Evolutionary conservation across 2,329 filamentous ascomycete genomes (phyloP), one percentile per base, ranked within the genome.

Genomic region (Aschersonia sp.): DNA sequence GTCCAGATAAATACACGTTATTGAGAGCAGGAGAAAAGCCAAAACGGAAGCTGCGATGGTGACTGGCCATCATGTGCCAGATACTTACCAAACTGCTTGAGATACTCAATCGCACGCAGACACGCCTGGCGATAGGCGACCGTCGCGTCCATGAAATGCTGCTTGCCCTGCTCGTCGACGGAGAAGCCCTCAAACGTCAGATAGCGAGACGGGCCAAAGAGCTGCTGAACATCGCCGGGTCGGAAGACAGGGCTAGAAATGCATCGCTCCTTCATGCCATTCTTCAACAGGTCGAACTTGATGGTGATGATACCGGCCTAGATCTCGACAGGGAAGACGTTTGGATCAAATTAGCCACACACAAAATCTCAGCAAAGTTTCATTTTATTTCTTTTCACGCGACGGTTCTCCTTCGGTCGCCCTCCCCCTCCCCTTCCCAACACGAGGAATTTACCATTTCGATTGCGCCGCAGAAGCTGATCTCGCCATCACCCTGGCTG

Each of bases 231-330:
- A 0, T 87, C 87, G 0, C 88, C 88, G 0, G 87, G 87, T 35
- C 87, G 74, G 67, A 89, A 95, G 46, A 95, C 84, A 0, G 88
- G 88, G 6, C 77, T 83, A 63, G 87, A 89, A 66, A 94, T 81
- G 0, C 74, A 82, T 46, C 94, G 66, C 35, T 87, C 75, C 43
- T 71, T 72, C 59, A 94, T 74, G 22, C 88, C 89, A 53, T 79
- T 74, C 62, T 92, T 94, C 71, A 95, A 81, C 12, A 95, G 84
- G 45, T 77, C 81, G 70, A 94, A 89, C 58, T 92, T 94, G 64
- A 95, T 77, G 3, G 88, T 95, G 55, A 95, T 94, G 42, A 87
- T 71, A 5, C 88, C 88, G 0, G 88, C 87, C 53, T 55, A 22
- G 2, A 22, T 3, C 5, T 22, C 11, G 10, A n/a, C 40, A 2